Conservation (phyloP, 1,284 basidiomycete species). For the Malassezia furfur region DNA sequence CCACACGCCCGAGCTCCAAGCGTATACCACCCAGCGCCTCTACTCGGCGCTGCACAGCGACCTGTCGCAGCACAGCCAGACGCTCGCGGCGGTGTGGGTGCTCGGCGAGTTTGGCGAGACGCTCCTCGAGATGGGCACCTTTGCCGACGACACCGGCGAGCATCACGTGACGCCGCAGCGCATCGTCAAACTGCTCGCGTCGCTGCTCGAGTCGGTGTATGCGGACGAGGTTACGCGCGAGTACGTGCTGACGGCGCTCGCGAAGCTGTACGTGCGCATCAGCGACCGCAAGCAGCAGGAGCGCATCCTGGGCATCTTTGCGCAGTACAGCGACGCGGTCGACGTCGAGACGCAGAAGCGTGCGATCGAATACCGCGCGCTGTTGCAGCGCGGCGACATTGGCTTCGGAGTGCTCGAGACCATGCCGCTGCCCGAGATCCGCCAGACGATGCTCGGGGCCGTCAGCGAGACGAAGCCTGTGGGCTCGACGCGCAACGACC, state of each 20-base stretch:
- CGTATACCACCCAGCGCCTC: conserved; percentile 85
- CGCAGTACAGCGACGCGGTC: conserved; percentile 66
- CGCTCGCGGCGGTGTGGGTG: conserved; percentile 85
- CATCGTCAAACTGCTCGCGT: conserved; percentile 74
- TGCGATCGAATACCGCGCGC: conserved; percentile 80
- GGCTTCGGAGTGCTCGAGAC: conserved; percentile 85
- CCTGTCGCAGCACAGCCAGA: conserved; percentile 91
- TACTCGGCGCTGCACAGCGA: conserved; percentile 79
- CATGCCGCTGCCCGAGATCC: conserved; percentile 95
- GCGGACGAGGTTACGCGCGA: conserved; percentile 82
- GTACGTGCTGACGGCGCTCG: conserved; percentile 78
- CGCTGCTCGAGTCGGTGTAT: conserved; percentile 85
- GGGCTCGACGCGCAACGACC: conserved; percentile 30
- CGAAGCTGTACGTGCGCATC: conserved; percentile 75
- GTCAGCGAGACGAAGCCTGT: conserved; percentile 41
- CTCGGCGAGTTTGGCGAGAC: conserved; percentile 94
- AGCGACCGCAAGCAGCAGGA: conserved; percentile 58
- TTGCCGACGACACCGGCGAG: conserved; percentile 62
- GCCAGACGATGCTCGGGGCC: conserved; percentile 33
- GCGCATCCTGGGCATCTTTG: conserved; percentile 63
- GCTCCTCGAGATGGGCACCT: conserved; percentile 66
- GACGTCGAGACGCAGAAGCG: conserved; percentile 94
- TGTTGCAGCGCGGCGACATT: conserved; percentile 62
- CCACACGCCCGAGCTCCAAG: conserved; percentile 92
- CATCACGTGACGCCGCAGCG: conserved; percentile 66